These are phyloP conservation scores for Neolentinus lepideus DNA, from an alignment of 1,284 basidiomycete genomes.

Conservation along the genomic window DNA sequence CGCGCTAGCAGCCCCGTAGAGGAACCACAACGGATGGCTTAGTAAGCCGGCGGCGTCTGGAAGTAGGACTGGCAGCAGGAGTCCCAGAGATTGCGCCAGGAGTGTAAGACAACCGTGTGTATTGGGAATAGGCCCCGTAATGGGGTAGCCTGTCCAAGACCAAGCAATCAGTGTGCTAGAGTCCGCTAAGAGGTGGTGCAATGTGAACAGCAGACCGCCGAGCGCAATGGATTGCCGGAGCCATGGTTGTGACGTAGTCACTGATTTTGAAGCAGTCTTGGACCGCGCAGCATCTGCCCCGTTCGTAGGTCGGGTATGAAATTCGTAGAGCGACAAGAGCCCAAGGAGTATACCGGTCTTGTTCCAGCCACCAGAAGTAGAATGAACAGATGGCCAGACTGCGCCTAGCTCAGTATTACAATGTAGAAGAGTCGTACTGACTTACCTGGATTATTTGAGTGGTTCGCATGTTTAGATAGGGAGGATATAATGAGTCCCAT, in stretches of 20 bases:
- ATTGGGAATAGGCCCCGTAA: conserved; percentile 70
- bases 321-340: conserved; percentile 43
- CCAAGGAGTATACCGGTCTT: conserved; percentile 53
- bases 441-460: conserved; percentile 74
- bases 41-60: conserved; percentile 18
- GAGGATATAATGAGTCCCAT: conserved; percentile 66
- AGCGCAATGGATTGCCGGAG: conserved; percentile 52
- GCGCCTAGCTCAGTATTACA: conserved; percentile 4
- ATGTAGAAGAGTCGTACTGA: conserved; percentile 9
- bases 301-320: conserved; percentile 23
- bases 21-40: conserved; percentile 43
- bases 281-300: not conserved
- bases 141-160: conserved; percentile 88
- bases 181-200: conserved; percentile 79
- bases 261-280: not conserved
- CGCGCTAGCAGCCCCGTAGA: conserved; percentile 41
- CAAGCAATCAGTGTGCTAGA: conserved; percentile 82
- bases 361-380: conserved; percentile 67
- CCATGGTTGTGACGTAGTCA: conserved; percentile 26
- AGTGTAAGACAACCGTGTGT: conserved; percentile 69
- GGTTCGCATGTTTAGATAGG: conserved; percentile 72
- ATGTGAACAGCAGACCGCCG: conserved; percentile 67
- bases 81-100: conserved; percentile 53
- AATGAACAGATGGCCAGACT: conserved; percentile 81
- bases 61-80: conserved; percentile 37